Conservation (phyloP, 176 grass and related monocot species). For the Rhipidocladum racemiflorum region DNA sequence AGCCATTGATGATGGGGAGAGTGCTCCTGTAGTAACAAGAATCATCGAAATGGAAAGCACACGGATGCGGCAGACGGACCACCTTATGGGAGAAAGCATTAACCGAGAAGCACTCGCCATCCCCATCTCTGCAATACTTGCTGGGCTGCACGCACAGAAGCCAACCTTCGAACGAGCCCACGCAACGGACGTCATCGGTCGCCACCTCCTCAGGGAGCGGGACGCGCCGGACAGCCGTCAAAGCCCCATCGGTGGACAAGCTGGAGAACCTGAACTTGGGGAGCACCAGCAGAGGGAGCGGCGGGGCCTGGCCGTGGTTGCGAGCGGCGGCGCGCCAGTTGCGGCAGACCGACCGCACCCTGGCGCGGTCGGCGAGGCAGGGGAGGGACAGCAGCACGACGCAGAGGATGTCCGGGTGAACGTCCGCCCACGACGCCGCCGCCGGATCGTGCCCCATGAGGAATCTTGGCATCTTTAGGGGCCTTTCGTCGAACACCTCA, state of each 20-base stretch:
- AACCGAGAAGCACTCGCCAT: constrained; percentile 9
- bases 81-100: not conserved
- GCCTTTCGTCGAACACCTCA: not conserved
- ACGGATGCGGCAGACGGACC: not conserved
- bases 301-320: not conserved
- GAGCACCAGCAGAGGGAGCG: not conserved
- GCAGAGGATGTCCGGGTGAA: not conserved
- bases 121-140: not conserved
- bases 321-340: not conserved
- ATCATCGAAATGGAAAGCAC: not conserved
- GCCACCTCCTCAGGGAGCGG: not conserved
- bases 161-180: not conserved
- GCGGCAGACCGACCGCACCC: not conserved
- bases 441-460: not conserved
- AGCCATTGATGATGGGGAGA: not conserved
- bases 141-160: not conserved
- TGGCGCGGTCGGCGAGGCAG: not conserved
- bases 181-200: not conserved
- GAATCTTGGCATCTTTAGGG: not conserved
- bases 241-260: not conserved
- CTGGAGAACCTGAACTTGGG: not conserved
- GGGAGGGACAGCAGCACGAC: not conserved
- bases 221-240: not conserved
- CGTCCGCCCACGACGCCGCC: not conserved
- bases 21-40: not conserved